Evolutionary conservation across 805 yeast genomes (phyloP).

Genomic region (Pichia gijzeniarum): DNA sequence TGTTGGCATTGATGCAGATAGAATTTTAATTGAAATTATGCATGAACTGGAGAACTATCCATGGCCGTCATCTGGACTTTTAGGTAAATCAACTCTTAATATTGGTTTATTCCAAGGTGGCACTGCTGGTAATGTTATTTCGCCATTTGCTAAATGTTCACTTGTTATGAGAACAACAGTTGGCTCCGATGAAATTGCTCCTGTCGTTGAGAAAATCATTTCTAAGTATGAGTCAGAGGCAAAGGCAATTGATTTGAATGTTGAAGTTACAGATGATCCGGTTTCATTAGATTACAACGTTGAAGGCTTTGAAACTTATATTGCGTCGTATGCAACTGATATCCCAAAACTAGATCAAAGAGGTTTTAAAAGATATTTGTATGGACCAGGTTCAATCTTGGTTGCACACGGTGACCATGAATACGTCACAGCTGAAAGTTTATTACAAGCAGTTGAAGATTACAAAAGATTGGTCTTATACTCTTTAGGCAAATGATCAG

Average conservation of each 20-base stretch:
- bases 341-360: conserved; percentile 36
- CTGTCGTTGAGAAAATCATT: conserved; percentile 32
- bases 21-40: conserved; percentile 46
- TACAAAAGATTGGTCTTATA: conserved; percentile 38
- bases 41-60: conserved; percentile 36
- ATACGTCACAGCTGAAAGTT: conserved; percentile 40
- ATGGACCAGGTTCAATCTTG: conserved; percentile 61
- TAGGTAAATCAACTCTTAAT: conserved; percentile 59
- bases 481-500: conserved; percentile 11
- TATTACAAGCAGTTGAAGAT: conserved; percentile 46
- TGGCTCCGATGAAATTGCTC: conserved; percentile 33
- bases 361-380: conserved; percentile 43
- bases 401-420: conserved; percentile 59
- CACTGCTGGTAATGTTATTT: conserved; percentile 60
- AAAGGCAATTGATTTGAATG: conserved; percentile 11
- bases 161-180: conserved; percentile 50
- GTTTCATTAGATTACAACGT: conserved; percentile 49
- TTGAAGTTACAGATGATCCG: conserved; percentile 31
- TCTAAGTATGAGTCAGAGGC: conserved; percentile 18
- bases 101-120: conserved; percentile 55
- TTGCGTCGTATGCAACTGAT: conserved; percentile 35
- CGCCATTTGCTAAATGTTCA: conserved; percentile 48
- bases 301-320: conserved; percentile 52
- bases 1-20: conserved; percentile 57
- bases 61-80: conserved; percentile 44